phyloP scores from a whole-genome alignment of 495 filamentous ascomycete species.

The Annulohypoxylon bovei region DNA sequence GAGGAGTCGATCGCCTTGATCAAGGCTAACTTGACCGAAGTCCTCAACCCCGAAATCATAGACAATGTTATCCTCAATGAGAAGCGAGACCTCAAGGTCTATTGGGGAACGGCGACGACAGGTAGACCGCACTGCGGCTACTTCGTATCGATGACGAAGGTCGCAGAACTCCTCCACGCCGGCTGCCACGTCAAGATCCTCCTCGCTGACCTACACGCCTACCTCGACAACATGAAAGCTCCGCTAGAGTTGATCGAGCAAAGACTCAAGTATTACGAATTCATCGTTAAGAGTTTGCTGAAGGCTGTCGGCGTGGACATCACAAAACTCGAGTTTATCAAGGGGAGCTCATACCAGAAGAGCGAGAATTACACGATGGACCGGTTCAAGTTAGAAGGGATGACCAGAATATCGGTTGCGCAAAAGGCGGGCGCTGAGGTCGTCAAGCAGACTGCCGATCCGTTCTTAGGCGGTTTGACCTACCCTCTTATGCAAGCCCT shows the following conservation, averaged over 20 bases:
- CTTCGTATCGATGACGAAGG: conserved; percentile 85
- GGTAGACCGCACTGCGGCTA: conserved; percentile 85
- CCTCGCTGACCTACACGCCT: conserved; percentile 82
- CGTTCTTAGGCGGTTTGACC: conserved; percentile 79
- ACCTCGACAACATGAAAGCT: conserved; percentile 85
- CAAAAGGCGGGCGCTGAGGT: conserved; percentile 91
- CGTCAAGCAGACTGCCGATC: conserved; percentile 86
- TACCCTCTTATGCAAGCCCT: conserved; percentile 92
- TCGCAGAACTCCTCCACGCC: conserved; percentile 86
- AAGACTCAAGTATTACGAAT: conserved; percentile 77
- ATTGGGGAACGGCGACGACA: conserved; percentile 91
- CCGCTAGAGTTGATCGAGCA: conserved; percentile 86
- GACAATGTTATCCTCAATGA: conserved; percentile 74
- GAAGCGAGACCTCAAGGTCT: conserved; percentile 76
- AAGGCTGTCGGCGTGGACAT: conserved; percentile 77
- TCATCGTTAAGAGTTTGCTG: conserved; percentile 71
- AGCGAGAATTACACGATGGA: conserved; percentile 77
- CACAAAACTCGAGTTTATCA: conserved; percentile 82
- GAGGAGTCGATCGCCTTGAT: conserved; percentile 72
- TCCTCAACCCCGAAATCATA: conserved; percentile 87
- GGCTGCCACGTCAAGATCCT: conserved; percentile 85
- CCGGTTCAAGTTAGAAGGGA: conserved; percentile 68
- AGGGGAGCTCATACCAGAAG: conserved; percentile 86
- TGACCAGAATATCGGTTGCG: conserved; percentile 73
- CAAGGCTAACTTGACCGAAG: conserved; percentile 80